A percentile compares a stretch with the other conserved stretches of the same genome.
Conservation (phyloP, 345 rosid species). For the Dovyalis caffra region DNA sequence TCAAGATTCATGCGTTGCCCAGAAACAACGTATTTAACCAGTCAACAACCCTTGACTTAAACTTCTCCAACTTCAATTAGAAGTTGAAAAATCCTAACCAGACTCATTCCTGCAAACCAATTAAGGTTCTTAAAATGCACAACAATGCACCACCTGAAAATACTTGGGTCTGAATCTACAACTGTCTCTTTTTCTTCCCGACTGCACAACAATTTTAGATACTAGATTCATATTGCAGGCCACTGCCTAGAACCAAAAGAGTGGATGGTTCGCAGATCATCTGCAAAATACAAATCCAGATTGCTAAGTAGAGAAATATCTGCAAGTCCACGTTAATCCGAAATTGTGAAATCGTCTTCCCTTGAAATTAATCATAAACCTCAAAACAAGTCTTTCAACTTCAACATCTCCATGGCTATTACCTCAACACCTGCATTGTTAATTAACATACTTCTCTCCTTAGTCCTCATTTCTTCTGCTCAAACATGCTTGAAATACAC, state of each 20-base stretch:
- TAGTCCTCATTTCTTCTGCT: slow-evolving; percentile 6
- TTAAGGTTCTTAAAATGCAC: not conserved
- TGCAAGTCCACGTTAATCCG: too few species aligned
- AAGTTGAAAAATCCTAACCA: not conserved
- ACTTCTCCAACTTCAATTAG: too few species aligned
- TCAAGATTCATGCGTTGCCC: too few species aligned
- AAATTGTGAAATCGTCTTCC: too few species aligned
- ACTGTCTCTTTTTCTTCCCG: too few species aligned
- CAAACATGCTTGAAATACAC: slow-evolving; percentile 21
- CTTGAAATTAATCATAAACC: not conserved
- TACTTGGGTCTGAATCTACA: too few species aligned
- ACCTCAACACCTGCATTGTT: not conserved
- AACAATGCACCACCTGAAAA: too few species aligned
- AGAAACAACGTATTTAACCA: not conserved
- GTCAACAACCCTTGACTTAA: slow-evolving; percentile 3
- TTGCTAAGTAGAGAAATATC: too few species aligned
- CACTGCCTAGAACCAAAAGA: too few species aligned
- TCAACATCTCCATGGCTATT: not conserved
- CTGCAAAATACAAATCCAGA: too few species aligned
- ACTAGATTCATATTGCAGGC: not conserved
- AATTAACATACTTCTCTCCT: slow-evolving; percentile 4
- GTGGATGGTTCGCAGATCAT: too few species aligned
- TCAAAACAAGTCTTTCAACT: not conserved
- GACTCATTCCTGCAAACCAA: not conserved
- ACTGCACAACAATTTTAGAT: too few species aligned